A percentile compares a stretch with the other conserved stretches of the same genome.
Evolutionary conservation across 441 rosid genomes (phyloP).

Genomic region (Adansonia gregorii): DNA sequence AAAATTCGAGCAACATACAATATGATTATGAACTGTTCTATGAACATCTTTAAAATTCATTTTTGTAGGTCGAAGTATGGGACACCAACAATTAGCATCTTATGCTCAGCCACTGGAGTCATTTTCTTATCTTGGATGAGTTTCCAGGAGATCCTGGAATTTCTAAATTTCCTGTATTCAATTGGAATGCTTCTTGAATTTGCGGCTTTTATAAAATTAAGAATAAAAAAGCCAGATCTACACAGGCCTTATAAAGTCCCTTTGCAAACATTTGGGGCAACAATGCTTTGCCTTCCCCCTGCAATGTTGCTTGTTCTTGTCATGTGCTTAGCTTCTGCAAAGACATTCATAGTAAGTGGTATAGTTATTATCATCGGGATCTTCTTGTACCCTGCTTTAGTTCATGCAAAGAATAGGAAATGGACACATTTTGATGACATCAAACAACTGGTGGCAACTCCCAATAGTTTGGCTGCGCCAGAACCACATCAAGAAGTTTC

Average conservation of each 20-base stretch:
- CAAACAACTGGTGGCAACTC: slow-evolving; percentile 31
- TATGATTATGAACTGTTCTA: neutral
- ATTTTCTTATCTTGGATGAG: slow-evolving; percentile 91
- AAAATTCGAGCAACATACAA: neutral
- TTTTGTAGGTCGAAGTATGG: slow-evolving; percentile 73
- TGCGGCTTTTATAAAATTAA: slow-evolving; percentile 79
- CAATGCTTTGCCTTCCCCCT: slow-evolving; percentile 71
- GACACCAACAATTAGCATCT: slow-evolving; percentile 87
- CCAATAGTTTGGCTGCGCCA: slow-evolving; percentile 22
- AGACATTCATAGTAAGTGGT: slow-evolving; percentile 64
- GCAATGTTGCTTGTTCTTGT: slow-evolving; percentile 69
- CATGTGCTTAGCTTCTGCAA: slow-evolving; percentile 71
- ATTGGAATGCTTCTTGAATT: slow-evolving; percentile 90
- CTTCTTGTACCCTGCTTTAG: slow-evolving; percentile 55
- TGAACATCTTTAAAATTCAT: slow-evolving; percentile 12
- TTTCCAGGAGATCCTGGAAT: slow-evolving; percentile 87
- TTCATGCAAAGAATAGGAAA: slow-evolving; percentile 50
- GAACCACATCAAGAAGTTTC: slow-evolving; percentile 38
- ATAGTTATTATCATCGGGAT: slow-evolving; percentile 57
- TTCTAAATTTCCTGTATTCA: slow-evolving; percentile 77
- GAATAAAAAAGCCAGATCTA: slow-evolving; percentile 77
- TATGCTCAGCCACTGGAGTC: slow-evolving; percentile 86
- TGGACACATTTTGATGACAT: slow-evolving; percentile 49
- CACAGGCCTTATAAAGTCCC: slow-evolving; percentile 80
- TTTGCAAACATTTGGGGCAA: slow-evolving; percentile 62